A percentile compares a stretch with the other conserved stretches of the same genome.
These are phyloP conservation scores for Warburgia ugandensis DNA, from an alignment of 164 flowering plant genomes.

Conservation along the genomic window DNA sequence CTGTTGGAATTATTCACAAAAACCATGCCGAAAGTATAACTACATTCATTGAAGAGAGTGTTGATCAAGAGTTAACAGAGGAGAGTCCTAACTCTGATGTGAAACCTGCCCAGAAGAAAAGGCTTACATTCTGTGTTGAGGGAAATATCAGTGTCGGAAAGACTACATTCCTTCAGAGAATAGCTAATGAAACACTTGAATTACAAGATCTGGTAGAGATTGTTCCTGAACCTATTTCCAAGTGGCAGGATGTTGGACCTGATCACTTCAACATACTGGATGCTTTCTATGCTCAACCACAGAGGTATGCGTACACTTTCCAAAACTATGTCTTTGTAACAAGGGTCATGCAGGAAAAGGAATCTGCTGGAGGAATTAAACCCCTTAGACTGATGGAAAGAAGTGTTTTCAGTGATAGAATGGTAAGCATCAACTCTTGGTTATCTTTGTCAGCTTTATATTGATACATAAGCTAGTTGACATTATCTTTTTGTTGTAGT, in stretches of 20 bases:
- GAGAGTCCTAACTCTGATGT: conserved; percentile 33
- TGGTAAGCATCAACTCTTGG: conserved; percentile 44
- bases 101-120: conserved; percentile 36
- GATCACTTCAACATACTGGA: conserved; percentile 92
- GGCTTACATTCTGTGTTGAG: conserved; percentile 91
- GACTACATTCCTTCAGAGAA: conserved; percentile 93
- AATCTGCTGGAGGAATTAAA: conserved; percentile 77
- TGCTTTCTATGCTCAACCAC: conserved; percentile 89
- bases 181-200: conserved; percentile 96
- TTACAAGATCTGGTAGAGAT: conserved; percentile 89
- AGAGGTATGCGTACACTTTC: conserved; percentile 95
- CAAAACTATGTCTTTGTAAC: conserved; percentile 98
- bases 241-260: conserved; percentile 97
- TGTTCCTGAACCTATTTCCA: conserved; percentile 89
- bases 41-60: conserved; percentile 66
- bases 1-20: conserved; percentile 86
- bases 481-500: too few relatives aligned
- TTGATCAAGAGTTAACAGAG: conserved; percentile 77
- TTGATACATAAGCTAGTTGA: too few relatives aligned
- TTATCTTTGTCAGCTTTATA: neutral
- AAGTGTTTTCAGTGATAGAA: conserved; percentile 95
- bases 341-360: conserved; percentile 95
- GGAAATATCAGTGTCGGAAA: conserved; percentile 99
- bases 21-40: conserved; percentile 97
- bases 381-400: conserved; percentile 97